These are phyloP conservation scores for Quercus berberidifolia DNA, from an alignment of 306 rosid genomes.

Conservation along the genomic window DNA sequence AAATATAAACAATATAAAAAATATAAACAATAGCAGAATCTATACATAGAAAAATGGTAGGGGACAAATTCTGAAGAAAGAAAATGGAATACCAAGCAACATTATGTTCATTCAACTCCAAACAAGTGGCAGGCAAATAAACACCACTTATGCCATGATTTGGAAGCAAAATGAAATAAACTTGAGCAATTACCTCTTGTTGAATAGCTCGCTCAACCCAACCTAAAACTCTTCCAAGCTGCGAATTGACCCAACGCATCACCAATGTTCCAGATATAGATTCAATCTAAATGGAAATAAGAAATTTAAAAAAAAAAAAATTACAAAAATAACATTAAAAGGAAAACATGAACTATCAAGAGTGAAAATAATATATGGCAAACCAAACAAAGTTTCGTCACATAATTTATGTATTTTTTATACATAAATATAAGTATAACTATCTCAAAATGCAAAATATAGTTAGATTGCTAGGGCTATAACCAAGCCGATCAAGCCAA, in stretches of 20 bases:
- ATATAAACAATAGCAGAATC: not conserved
- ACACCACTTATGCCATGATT: constrained; percentile 12
- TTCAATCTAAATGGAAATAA: constrained; percentile 60
- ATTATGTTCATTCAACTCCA: not conserved
- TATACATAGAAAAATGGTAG: not conserved
- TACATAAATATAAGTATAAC: constrained; percentile 13
- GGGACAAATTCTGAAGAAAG: not conserved
- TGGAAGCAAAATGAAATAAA: constrained; percentile 6
- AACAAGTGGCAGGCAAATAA: constrained; percentile 12
- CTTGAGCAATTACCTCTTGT: constrained; percentile 64
- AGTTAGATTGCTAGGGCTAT: not conserved
- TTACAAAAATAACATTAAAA: constrained; percentile 6
- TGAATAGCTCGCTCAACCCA: constrained; percentile 93
- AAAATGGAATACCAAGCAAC: not conserved
- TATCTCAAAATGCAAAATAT: not conserved
- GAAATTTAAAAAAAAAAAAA: constrained; percentile 4
- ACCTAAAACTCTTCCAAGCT: constrained; percentile 85
- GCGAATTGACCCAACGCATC: constrained; percentile 95
- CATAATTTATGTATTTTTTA: not conserved
- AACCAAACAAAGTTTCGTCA: not conserved
- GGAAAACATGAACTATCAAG: not conserved
- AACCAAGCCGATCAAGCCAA: too few relatives aligned
- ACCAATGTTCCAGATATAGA: constrained; percentile 93
- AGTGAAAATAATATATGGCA: constrained; percentile 2
- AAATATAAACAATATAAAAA: not conserved